Evolutionary conservation across 2,329 filamentous ascomycete genomes (phyloP).

Genomic region (Didymella lethalis): DNA sequence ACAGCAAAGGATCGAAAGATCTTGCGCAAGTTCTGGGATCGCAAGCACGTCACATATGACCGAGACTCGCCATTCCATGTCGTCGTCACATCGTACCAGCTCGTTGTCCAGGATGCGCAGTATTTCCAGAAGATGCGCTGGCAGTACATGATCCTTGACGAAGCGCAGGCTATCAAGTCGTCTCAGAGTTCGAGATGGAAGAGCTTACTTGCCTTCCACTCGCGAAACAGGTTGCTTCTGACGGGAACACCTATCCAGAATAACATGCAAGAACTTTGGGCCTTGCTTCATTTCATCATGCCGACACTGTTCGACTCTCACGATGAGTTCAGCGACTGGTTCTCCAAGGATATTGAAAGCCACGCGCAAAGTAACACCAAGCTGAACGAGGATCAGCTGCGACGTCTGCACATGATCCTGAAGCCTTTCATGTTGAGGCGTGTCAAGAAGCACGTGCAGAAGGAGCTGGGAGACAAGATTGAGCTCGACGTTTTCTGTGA

Average conservation of each 20-base stretch:
- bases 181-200: constrained; percentile 98
- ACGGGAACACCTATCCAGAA: constrained; percentile 99
- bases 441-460: constrained; percentile 99
- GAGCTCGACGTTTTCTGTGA: constrained; percentile 96
- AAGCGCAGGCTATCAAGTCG: constrained; percentile 98
- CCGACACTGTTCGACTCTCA: constrained; percentile 96
- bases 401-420: constrained; percentile 96
- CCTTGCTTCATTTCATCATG: constrained; percentile 98
- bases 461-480: constrained; percentile 98
- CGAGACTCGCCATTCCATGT: constrained; percentile 95
- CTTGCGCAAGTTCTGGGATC: constrained; percentile 97
- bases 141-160: constrained; percentile 99
- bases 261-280: constrained; percentile 99
- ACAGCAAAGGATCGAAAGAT: constrained; percentile 93
- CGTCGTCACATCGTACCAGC: constrained; percentile 93
- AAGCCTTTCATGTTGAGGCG: constrained; percentile 99
- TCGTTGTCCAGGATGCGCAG: constrained; percentile 93
- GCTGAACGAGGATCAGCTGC: constrained; percentile 96
- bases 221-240: constrained; percentile 89
- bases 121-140: constrained; percentile 99
- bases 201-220: constrained; percentile 90
- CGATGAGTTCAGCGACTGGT: constrained; percentile 93
- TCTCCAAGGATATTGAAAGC: constrained; percentile 95
- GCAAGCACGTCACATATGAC: constrained; percentile 94
- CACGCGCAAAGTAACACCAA: constrained; percentile 99